Conservation (phyloP, 2,329 filamentous ascomycete genomes). For the Cladosporium velox region DNA sequence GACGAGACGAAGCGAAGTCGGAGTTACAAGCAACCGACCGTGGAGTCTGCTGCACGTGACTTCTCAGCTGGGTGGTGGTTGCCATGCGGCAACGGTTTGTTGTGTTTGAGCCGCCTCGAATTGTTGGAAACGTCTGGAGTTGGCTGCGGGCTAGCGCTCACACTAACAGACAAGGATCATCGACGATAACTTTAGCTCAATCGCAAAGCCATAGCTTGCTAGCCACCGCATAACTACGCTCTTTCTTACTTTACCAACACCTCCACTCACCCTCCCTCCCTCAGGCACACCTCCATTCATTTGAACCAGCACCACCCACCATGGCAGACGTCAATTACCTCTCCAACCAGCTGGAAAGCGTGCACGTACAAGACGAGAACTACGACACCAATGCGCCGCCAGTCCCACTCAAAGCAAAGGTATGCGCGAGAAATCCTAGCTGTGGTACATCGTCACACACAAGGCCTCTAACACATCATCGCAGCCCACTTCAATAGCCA, state of each 20-base stretch:
- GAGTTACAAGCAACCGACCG: not conserved
- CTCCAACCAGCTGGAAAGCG: slow-evolving; percentile 84
- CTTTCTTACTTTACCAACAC: not conserved
- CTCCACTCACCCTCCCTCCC: not conserved
- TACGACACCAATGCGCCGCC: slow-evolving; percentile 56
- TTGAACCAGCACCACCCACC: slow-evolving; percentile 3
- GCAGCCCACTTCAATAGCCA: not conserved
- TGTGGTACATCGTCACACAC: not conserved
- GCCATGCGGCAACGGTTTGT: not conserved
- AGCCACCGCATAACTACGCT: not conserved
- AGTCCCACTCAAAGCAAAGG: slow-evolving; percentile 25
- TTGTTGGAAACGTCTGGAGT: not conserved
- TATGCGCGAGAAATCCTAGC: not conserved
- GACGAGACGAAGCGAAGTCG: slow-evolving; percentile 2
- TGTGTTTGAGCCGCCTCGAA: not conserved
- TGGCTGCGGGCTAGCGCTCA: not conserved
- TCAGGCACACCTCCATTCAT: slow-evolving; percentile 11
- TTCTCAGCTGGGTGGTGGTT: not conserved
- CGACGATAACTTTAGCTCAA: not conserved
- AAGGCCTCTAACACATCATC: not conserved
- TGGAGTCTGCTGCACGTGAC: not conserved
- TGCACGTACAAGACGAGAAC: slow-evolving; percentile 89
- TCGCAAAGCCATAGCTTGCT: not conserved
- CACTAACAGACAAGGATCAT: not conserved
- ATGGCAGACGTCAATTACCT: slow-evolving; percentile 67